These are phyloP conservation scores for Backusella luteola DNA, from an alignment of 192 early-diverging fungal species.

Conservation along the genomic window DNA sequence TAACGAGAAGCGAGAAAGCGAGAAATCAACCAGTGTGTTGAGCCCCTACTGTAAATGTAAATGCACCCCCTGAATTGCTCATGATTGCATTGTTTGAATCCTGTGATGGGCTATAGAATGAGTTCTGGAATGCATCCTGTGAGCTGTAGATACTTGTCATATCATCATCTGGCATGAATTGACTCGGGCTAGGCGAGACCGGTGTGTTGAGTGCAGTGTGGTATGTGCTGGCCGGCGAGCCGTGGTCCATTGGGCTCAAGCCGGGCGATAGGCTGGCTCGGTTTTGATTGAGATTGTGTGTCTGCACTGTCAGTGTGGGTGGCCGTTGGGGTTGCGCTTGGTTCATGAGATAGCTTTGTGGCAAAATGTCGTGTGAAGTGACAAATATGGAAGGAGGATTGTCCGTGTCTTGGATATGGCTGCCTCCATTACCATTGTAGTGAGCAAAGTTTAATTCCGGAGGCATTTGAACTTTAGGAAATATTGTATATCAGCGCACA, in stretches of 20 bases:
- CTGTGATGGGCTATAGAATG: conserved; percentile 2
- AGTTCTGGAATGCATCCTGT: conserved; percentile 2
- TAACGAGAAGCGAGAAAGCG: neutral
- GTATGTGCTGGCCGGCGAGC: conserved; percentile 35
- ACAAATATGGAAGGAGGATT: conserved; percentile 49
- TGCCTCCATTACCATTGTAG: conserved; percentile 15
- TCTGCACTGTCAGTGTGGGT: conserved; percentile 35
- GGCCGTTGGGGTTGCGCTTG: conserved; percentile 20
- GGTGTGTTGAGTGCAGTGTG: conserved; percentile 54
- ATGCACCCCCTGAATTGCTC: neutral
- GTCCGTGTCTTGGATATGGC: neutral
- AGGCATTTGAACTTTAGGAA: conserved; percentile 16
- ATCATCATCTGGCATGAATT: conserved; percentile 19
- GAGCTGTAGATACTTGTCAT: conserved; percentile 14
- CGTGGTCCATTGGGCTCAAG: neutral
- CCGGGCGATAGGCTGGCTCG: neutral
- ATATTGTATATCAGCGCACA: neutral
- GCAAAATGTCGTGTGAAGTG: conserved; percentile 48
- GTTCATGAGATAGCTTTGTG: conserved; percentile 21
- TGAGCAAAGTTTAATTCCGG: conserved; percentile 27
- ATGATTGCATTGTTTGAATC: neutral
- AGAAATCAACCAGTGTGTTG: neutral
- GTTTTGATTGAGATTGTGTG: conserved; percentile 30
- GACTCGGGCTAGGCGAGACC: conserved; percentile 47
- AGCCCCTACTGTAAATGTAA: conserved; percentile 7